These are phyloP conservation scores for Pythium coloratum DNA, from an alignment of 352 stramenopile genomes.

Conservation along the genomic window DNA sequence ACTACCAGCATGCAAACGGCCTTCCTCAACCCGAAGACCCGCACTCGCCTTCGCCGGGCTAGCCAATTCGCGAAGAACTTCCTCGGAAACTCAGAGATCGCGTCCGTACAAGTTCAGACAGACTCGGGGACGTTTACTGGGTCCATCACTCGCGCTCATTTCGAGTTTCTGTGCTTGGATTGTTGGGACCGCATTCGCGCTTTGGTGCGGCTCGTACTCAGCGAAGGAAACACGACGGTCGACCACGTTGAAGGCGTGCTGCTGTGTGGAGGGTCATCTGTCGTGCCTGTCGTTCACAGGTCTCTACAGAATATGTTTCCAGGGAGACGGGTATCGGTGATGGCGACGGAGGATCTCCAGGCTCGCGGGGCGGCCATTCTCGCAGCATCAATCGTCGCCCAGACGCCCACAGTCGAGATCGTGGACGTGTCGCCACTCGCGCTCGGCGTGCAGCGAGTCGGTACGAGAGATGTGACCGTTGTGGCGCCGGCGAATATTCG, in stretches of 20 bases:
- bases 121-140: constrained; percentile 25
- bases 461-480: constrained; percentile 10
- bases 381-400: not conserved
- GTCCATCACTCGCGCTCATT: constrained; percentile 37
- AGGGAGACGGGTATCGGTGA: not conserved
- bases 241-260: constrained; percentile 35
- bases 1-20: constrained; percentile 1
- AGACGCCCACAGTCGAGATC: not conserved
- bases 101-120: constrained; percentile 36
- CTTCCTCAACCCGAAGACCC: not conserved
- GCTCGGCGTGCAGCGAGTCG: constrained; percentile 15
- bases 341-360: constrained; percentile 8
- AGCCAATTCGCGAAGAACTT: constrained; percentile 47
- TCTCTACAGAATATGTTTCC: constrained; percentile 14
- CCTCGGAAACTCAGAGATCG: constrained; percentile 34
- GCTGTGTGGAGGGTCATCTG: constrained; percentile 32
- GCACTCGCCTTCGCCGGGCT: constrained; percentile 28
- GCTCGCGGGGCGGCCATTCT: constrained; percentile 15
- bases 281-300: not conserved
- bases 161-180: constrained; percentile 40
- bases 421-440: constrained; percentile 19
- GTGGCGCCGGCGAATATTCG: constrained; percentile 19
- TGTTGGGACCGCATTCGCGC: constrained; percentile 30
- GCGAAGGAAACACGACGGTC: constrained; percentile 20
- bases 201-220: constrained; percentile 28